Conservation (phyloP, 305 asterid species). For the Fraxinus sp. region DNA sequence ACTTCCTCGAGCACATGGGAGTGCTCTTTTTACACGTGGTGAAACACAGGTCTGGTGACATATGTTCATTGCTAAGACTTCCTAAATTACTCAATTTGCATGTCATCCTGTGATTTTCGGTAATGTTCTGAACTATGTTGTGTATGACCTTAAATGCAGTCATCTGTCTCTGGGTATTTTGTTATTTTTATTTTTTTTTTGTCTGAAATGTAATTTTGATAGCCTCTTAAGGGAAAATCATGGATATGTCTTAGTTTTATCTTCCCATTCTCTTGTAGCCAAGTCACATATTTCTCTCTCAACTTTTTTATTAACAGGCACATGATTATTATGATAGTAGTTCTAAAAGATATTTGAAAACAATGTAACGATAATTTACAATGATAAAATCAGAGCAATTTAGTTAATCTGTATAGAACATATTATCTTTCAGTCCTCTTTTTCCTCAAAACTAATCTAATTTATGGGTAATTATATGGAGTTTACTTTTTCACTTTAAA, state of each 20-base stretch:
- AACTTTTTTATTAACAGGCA: neutral
- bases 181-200: neutral
- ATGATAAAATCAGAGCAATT: neutral
- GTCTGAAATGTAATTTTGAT: neutral
- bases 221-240: neutral
- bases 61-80: constrained; percentile 17
- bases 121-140: neutral
- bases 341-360: neutral
- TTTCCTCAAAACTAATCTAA: neutral
- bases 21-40: constrained; percentile 97
- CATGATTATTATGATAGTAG: neutral
- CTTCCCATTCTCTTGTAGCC: neutral
- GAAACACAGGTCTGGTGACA: constrained; percentile 80
- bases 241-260: neutral
- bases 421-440: neutral
- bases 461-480: neutral
- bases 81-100: constrained; percentile 2
- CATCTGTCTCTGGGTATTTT: constrained; percentile 2
- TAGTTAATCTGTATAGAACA: neutral
- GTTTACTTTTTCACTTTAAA: neutral
- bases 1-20: constrained; percentile 99
- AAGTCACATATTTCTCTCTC: constrained; percentile 3
- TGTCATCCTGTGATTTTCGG: neutral
- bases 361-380: neutral
- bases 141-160: neutral